phyloP scores from a whole-genome alignment of 108 stramenopile genomes.

The Nannochloropsis salina region DNA sequence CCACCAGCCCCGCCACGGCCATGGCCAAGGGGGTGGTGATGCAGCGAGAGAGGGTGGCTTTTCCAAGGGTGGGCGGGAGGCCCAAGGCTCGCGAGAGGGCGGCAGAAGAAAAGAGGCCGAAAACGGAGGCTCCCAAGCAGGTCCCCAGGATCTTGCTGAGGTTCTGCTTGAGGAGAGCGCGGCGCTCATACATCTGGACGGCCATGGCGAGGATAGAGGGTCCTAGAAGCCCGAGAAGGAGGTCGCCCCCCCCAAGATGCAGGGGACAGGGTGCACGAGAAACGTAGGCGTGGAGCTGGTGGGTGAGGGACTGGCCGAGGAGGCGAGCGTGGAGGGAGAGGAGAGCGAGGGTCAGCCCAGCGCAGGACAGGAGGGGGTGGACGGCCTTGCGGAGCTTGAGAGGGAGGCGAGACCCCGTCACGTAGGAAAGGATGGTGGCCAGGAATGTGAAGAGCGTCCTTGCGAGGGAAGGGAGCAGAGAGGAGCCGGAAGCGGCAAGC shows the following conservation, averaged over 20 bases:
- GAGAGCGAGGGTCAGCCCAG: constrained; percentile 29
- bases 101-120: background rate
- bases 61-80: constrained; percentile 62
- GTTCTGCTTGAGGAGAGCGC: background rate
- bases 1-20: constrained; percentile 73
- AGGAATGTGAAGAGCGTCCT: constrained; percentile 25
- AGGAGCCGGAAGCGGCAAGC: background rate
- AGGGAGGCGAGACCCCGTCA: constrained; percentile 34
- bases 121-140: constrained; percentile 19
- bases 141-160: background rate
- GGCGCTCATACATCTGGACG: constrained; percentile 39
- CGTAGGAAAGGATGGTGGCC: constrained; percentile 31
- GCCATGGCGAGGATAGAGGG: constrained; percentile 42
- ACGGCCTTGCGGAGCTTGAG: constrained; percentile 26
- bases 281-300: constrained; percentile 5
- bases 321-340: constrained; percentile 8
- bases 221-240: constrained; percentile 38
- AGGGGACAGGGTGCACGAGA: constrained; percentile 23
- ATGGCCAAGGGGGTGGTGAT: constrained; percentile 81
- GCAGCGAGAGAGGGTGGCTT: constrained; percentile 65
- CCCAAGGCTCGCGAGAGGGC: background rate
- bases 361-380: constrained; percentile 40
- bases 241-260: constrained; percentile 39
- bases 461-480: background rate
- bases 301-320: background rate